Percentiles rank a stretch among this genome's conserved stretches.
These are phyloP conservation scores for Pseudonectria buxi DNA, from an alignment of 2,329 filamentous ascomycete species.

Conservation along the genomic window DNA sequence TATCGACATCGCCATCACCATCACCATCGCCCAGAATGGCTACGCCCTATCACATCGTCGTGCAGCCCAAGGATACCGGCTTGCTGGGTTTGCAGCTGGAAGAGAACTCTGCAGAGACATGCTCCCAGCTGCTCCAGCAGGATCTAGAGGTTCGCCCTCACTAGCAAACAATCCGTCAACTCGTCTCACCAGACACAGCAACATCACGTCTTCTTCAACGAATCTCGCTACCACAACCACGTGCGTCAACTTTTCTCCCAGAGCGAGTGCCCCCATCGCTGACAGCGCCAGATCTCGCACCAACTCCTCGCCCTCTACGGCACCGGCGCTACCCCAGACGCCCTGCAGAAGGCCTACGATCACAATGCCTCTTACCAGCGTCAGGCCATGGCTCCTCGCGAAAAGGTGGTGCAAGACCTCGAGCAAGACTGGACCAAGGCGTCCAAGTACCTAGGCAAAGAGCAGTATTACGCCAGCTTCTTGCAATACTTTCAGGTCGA, in stretches of 20 bases:
- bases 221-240: conserved; percentile 73
- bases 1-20: background rate
- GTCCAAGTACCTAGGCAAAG: conserved; percentile 54
- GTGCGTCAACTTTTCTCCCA: conserved; percentile 29
- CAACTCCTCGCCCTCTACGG: conserved; percentile 71
- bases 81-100: conserved; percentile 41
- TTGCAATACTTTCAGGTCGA: conserved; percentile 69
- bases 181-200: conserved; percentile 15
- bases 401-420: conserved; percentile 48
- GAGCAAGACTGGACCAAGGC: conserved; percentile 46
- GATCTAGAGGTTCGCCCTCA: conserved; percentile 54
- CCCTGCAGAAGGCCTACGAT: conserved; percentile 59
- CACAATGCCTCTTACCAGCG: conserved; percentile 62
- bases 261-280: background rate
- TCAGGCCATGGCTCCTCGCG: conserved; percentile 38
- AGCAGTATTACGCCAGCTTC: conserved; percentile 62
- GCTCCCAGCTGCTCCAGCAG: conserved; percentile 64
- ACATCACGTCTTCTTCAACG: conserved; percentile 78
- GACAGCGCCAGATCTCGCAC: conserved; percentile 53
- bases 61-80: conserved; percentile 44
- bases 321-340: conserved; percentile 55
- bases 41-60: conserved; percentile 40
- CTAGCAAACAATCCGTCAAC: background rate
- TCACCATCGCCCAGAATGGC: conserved; percentile 34
- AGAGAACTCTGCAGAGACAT: conserved; percentile 53